phyloP scores from a whole-genome alignment of 306 rosid species.

The Pyrus pyrifolia region DNA sequence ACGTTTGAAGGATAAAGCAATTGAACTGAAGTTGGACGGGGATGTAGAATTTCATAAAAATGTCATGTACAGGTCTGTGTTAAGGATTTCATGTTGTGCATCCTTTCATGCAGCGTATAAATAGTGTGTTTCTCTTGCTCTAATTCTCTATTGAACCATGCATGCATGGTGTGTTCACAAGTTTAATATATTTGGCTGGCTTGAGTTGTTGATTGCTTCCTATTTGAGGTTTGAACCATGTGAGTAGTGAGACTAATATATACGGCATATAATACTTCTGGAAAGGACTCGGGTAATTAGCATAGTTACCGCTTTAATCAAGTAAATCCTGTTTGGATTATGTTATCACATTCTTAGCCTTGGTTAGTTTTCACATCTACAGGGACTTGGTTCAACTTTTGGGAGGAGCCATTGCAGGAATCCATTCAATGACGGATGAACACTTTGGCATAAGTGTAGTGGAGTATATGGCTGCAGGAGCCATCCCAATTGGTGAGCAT shows the following conservation, averaged over 20 bases:
- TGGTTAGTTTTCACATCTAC: conserved; percentile 21
- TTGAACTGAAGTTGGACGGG: conserved; percentile 55
- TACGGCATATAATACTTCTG: too few species aligned
- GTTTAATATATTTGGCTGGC: background rate
- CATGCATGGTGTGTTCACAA: background rate
- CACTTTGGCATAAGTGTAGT: conserved; percentile 96
- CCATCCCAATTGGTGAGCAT: conserved; percentile 79
- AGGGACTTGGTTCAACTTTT: conserved; percentile 76
- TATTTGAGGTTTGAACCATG: background rate
- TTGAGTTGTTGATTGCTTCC: background rate
- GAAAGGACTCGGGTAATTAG: too few species aligned
- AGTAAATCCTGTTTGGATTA: background rate
- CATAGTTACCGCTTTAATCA: background rate
- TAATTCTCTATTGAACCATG: background rate
- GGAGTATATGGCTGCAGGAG: conserved; percentile 97
- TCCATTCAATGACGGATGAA: conserved; percentile 97
- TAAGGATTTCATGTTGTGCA: background rate
- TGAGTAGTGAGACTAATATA: too few species aligned
- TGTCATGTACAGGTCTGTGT: conserved; percentile 64
- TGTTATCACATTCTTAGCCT: conserved; percentile 3
- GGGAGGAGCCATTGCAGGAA: conserved; percentile 72
- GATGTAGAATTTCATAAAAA: conserved; percentile 81
- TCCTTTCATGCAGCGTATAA: background rate
- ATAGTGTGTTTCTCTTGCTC: background rate
- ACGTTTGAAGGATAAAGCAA: conserved; percentile 52